A percentile compares a stretch with the other conserved stretches of the same genome.
Evolutionary conservation across 805 yeast genomes (phyloP).

Genomic region (Starmerella vaccinii): DNA sequence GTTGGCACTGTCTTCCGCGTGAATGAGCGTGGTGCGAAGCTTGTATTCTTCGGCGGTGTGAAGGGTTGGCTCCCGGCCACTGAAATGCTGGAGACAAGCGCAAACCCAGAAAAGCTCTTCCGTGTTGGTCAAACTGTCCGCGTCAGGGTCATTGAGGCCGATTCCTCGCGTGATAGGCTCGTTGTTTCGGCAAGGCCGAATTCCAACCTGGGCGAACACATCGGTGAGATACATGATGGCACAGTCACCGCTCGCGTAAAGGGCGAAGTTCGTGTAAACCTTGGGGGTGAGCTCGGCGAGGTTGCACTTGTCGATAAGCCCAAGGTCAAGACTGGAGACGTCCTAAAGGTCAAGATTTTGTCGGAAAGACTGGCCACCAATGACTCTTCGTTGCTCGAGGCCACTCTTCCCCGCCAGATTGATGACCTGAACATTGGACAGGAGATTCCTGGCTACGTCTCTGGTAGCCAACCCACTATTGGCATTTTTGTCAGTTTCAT

Average conservation of each 20-base stretch:
- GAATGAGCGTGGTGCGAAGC: conserved; percentile 66
- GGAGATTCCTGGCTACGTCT: conserved; percentile 61
- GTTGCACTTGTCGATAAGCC: conserved; percentile 32
- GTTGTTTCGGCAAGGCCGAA: conserved; percentile 41
- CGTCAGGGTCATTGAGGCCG: conserved; percentile 54
- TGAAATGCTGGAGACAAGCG: conserved; percentile 84
- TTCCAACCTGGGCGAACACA: conserved; percentile 3
- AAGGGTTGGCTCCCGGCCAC: conserved; percentile 74
- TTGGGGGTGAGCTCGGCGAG: conserved; percentile 55
- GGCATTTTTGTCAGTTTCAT: conserved; percentile 82
- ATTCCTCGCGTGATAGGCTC: conserved; percentile 44
- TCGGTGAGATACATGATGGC: conserved; percentile 12
- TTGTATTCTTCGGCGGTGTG: conserved; percentile 70
- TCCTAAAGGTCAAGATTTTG: conserved; percentile 51
- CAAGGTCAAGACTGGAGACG: conserved; percentile 46
- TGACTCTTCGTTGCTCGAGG: conserved; percentile 57
- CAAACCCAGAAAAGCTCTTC: conserved; percentile 65
- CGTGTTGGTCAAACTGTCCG: conserved; percentile 74
- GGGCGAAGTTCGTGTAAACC: conserved; percentile 59
- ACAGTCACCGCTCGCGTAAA: conserved; percentile 64
- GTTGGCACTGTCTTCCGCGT: conserved; percentile 66
- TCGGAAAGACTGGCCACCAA: conserved; percentile 51
- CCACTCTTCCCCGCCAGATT: conserved; percentile 49
- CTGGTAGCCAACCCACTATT: conserved; percentile 53
- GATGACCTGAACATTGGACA: conserved; percentile 46